phyloP scores from a whole-genome alignment of 2,329 filamentous ascomycete species.

The Trichoderma sp. region DNA sequence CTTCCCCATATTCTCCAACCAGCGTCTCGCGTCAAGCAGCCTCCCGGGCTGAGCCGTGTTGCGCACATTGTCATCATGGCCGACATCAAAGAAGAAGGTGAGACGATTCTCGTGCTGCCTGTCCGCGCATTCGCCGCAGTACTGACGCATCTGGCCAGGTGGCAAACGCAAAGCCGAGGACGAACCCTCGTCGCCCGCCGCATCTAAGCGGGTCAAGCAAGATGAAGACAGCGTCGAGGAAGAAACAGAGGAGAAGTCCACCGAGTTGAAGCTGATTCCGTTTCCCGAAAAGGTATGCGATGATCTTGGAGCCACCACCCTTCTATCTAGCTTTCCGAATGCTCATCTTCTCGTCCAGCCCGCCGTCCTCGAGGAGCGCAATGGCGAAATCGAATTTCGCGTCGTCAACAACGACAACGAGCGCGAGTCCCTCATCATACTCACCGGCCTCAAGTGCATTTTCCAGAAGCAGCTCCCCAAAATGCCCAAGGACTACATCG shows the following conservation, averaged over 20 bases:
- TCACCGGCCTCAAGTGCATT: slow-evolving; percentile 94
- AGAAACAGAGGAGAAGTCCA: slow-evolving; percentile 47
- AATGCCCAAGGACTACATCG: slow-evolving; percentile 99
- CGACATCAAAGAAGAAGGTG: slow-evolving; percentile 45
- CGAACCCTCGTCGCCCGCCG: slow-evolving; percentile 62
- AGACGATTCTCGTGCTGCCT: slow-evolving; percentile 23
- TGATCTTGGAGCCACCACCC: too few species aligned
- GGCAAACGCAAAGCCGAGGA: slow-evolving; percentile 74
- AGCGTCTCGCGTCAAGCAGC: neutral
- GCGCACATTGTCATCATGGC: slow-evolving; percentile 29
- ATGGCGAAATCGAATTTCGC: slow-evolving; percentile 92
- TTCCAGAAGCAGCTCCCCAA: slow-evolving; percentile 98
- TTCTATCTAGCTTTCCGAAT: neutral
- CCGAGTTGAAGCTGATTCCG: slow-evolving; percentile 65
- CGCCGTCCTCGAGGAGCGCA: slow-evolving; percentile 89
- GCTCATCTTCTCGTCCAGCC: slow-evolving; percentile 51
- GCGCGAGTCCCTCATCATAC: slow-evolving; percentile 85
- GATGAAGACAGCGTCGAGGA: slow-evolving; percentile 36
- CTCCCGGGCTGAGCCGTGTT: neutral
- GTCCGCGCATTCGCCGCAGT: neutral
- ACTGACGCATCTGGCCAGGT: slow-evolving; percentile 38
- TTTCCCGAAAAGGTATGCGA: slow-evolving; percentile 80
- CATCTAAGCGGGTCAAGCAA: slow-evolving; percentile 66
- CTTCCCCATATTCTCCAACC: slow-evolving; percentile 2
- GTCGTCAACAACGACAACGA: slow-evolving; percentile 96